Conservation (phyloP, 2,329 filamentous ascomycete genomes). For the Sporothrix pallida region DNA sequence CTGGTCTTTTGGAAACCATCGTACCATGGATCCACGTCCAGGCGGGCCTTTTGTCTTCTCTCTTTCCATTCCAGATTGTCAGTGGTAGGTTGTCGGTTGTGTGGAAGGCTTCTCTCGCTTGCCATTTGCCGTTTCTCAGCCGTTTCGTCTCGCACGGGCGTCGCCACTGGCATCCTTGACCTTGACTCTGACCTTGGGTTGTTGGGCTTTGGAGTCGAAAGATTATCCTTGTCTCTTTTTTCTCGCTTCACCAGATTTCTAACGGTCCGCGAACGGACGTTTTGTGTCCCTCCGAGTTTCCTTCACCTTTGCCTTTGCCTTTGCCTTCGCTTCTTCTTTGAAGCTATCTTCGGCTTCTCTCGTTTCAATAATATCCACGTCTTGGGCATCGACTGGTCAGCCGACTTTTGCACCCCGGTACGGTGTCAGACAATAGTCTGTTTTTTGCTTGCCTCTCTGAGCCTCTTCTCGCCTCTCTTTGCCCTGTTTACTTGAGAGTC, state of each 20-base stretch:
- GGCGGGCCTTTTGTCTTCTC: neutral
- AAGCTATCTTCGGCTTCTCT: neutral
- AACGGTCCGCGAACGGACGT: slow-evolving; percentile 1
- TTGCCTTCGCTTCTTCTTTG: too few relatives aligned
- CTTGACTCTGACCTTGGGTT: neutral
- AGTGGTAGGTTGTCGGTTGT: too few relatives aligned
- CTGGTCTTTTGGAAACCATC: neutral
- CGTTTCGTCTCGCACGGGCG: slow-evolving; percentile 24
- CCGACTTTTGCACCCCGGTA: neutral
- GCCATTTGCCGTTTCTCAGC: neutral
- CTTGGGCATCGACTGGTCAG: neutral
- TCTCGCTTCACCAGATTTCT: neutral
- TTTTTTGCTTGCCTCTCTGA: neutral
- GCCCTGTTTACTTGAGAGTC: neutral
- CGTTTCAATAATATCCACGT: neutral
- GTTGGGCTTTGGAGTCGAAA: neutral
- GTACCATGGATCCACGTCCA: neutral
- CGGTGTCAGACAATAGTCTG: slow-evolving; percentile 12
- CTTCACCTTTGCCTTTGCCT: neutral
- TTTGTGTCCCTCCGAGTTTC: neutral
- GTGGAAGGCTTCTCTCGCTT: neutral
- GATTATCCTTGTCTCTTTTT: neutral
- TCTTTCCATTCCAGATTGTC: neutral
- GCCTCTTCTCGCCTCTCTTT: neutral
- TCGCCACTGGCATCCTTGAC: slow-evolving; percentile 7